phyloP scores from a whole-genome alignment of 108 stramenopile species.

The Mayamaea pseudoterrestris region DNA sequence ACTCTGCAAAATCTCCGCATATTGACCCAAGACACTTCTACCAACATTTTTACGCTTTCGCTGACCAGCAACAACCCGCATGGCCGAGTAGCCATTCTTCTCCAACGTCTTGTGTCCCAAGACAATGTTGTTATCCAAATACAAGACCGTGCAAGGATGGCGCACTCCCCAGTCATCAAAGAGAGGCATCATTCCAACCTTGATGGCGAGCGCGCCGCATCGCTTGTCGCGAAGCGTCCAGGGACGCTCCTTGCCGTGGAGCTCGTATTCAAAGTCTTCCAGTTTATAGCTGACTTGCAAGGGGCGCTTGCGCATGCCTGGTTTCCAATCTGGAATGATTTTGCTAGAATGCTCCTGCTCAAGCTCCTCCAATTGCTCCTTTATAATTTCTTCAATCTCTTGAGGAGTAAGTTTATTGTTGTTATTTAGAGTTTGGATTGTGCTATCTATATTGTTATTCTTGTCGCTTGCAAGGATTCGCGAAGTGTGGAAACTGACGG shows the following conservation, averaged over 20 bases:
- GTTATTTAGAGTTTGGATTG: conserved; percentile 5
- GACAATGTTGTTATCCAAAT: conserved; percentile 84
- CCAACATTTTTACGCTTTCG: conserved; percentile 82
- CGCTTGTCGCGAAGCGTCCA: conserved; percentile 75
- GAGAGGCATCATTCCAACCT: conserved; percentile 94
- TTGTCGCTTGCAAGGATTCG: no score
- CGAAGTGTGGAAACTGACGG: no score
- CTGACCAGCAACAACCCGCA: conserved; percentile 92
- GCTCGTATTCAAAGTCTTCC: conserved; percentile 64
- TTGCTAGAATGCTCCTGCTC: conserved; percentile 33
- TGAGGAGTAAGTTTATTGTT: conserved; percentile 34
- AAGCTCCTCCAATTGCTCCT: conserved; percentile 39
- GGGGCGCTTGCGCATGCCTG: conserved; percentile 76
- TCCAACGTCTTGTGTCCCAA: conserved; percentile 80
- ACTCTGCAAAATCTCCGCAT: conserved; percentile 30
- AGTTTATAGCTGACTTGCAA: conserved; percentile 40
- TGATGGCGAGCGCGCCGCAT: conserved; percentile 87
- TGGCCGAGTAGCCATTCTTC: conserved; percentile 78
- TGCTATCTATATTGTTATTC: no score
- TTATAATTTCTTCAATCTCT: conserved; percentile 53
- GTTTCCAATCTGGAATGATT: conserved; percentile 61
- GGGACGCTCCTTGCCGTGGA: conserved; percentile 25
- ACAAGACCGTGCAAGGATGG: conserved; percentile 87
- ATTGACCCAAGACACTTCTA: conserved; percentile 59
- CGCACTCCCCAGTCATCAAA: conserved; percentile 96